phyloP scores from a whole-genome alignment of 805 yeast genomes.

The Yamadazyma laniorum region DNA sequence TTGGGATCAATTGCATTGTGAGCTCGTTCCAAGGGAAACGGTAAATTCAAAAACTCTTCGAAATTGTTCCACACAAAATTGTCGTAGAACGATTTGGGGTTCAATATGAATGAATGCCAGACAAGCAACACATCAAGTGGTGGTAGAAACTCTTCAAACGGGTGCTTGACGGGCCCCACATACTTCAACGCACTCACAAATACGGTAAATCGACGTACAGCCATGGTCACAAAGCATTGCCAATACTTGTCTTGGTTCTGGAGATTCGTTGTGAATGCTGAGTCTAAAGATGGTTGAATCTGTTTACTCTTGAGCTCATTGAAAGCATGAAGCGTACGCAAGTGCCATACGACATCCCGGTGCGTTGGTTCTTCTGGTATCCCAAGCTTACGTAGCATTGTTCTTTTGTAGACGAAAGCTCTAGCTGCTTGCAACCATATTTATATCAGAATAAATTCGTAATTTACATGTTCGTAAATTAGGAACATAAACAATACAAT shows the following conservation, averaged over 20 bases:
- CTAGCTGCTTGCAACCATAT: too few relatives aligned
- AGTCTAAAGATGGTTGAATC: background rate
- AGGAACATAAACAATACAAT: too few relatives aligned
- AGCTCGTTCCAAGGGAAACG: constrained; percentile 9
- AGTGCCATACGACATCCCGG: constrained; percentile 16
- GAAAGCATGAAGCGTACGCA: constrained; percentile 23
- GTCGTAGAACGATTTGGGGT: constrained; percentile 18
- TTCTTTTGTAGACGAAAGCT: too few relatives aligned
- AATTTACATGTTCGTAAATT: too few relatives aligned
- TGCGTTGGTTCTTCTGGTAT: too few relatives aligned
- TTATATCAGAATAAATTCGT: too few relatives aligned
- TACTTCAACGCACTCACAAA: constrained; percentile 17
- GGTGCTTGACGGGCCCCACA: background rate
- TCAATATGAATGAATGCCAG: constrained; percentile 23
- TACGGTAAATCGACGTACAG: constrained; percentile 21
- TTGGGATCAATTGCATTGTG: constrained; percentile 9
- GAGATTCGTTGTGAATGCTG: too few relatives aligned
- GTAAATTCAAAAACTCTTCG: constrained; percentile 5
- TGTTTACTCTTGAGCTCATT: constrained; percentile 13
- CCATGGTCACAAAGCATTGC: constrained; percentile 22
- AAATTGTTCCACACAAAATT: constrained; percentile 14
- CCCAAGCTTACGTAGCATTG: too few relatives aligned
- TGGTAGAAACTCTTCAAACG: constrained; percentile 9
- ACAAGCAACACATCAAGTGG: constrained; percentile 23
- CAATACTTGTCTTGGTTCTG: constrained; percentile 16